These are phyloP conservation scores for Saturnispora galanensis DNA, from an alignment of 805 yeast genomes.

Conservation along the genomic window DNA sequence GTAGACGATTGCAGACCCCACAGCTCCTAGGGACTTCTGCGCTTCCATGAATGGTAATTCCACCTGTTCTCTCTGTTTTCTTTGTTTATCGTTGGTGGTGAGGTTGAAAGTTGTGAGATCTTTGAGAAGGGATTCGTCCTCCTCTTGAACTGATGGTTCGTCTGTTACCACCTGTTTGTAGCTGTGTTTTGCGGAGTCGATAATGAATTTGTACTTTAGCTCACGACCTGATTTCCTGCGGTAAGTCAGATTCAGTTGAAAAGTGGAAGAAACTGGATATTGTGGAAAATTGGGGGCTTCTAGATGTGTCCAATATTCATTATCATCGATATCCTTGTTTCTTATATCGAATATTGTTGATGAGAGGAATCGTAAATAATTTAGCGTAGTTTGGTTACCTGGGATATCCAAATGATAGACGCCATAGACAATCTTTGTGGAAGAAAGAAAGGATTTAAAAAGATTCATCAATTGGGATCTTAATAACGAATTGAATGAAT, in stretches of 20 bases:
- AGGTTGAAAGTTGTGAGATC: slow-evolving; percentile 84
- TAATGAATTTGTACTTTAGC: slow-evolving; percentile 39
- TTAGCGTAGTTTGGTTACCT: slow-evolving; percentile 9
- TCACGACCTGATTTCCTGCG: slow-evolving; percentile 84
- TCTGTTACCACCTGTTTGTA: slow-evolving; percentile 22
- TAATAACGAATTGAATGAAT: slow-evolving; percentile 53
- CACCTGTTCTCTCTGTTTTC: slow-evolving; percentile 69
- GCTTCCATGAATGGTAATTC: slow-evolving; percentile 90
- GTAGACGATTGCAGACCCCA: slow-evolving; percentile 92
- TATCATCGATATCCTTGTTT: neutral
- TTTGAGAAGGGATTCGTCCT: slow-evolving; percentile 41
- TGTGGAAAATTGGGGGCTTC: slow-evolving; percentile 1
- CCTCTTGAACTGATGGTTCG: slow-evolving; percentile 14
- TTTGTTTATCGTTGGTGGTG: slow-evolving; percentile 65
- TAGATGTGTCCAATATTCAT: slow-evolving; percentile 1
- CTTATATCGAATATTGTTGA: slow-evolving; percentile 50
- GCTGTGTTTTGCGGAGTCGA: slow-evolving; percentile 40
- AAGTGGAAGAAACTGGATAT: slow-evolving; percentile 15
- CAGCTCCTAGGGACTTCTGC: slow-evolving; percentile 52
- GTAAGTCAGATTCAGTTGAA: slow-evolving; percentile 46
- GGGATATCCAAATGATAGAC: slow-evolving; percentile 37
- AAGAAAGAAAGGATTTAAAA: slow-evolving; percentile 28
- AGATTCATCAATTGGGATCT: slow-evolving; percentile 33
- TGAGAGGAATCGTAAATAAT: slow-evolving; percentile 53
- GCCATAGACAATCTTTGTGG: slow-evolving; percentile 36